A percentile compares a stretch with the other conserved stretches of the same genome.
Evolutionary conservation across 768 basidiomycete species (phyloP).

Genomic region (Mrakia blollopis): DNA sequence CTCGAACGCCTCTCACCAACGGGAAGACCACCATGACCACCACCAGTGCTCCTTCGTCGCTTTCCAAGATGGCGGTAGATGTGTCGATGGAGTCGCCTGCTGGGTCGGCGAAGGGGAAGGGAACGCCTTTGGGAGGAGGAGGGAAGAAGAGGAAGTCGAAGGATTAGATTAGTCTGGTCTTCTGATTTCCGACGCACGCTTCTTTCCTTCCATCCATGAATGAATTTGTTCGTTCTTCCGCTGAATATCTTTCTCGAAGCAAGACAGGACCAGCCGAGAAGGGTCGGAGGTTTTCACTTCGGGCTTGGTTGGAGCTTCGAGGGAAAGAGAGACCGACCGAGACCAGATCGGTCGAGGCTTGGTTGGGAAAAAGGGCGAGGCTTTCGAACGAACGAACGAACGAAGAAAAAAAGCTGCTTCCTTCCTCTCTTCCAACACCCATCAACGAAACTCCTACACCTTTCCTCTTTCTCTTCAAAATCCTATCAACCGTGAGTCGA

Average conservation of each 20-base stretch:
- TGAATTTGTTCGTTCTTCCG: background rate
- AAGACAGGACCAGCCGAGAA: background rate
- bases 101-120: conserved; percentile 1
- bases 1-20: background rate
- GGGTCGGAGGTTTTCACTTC: no score
- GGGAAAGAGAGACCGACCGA: background rate
- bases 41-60: background rate
- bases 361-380: no score
- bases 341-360: no score
- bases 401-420: no score
- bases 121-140: conserved; percentile 11
- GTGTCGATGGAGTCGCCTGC: background rate
- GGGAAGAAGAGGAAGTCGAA: conserved; percentile 31
- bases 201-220: no score
- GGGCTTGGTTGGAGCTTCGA: background rate
- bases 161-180: background rate
- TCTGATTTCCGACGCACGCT: background rate
- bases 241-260: background rate
- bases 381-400: no score
- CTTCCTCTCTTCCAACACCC: no score
- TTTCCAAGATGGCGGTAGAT: background rate
- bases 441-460: no score
- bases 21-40: background rate
- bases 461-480: background rate
- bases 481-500: background rate